Evolutionary conservation across 192 early-diverging fungal genomes (phyloP).

Genomic region (Backusella macrospora): DNA sequence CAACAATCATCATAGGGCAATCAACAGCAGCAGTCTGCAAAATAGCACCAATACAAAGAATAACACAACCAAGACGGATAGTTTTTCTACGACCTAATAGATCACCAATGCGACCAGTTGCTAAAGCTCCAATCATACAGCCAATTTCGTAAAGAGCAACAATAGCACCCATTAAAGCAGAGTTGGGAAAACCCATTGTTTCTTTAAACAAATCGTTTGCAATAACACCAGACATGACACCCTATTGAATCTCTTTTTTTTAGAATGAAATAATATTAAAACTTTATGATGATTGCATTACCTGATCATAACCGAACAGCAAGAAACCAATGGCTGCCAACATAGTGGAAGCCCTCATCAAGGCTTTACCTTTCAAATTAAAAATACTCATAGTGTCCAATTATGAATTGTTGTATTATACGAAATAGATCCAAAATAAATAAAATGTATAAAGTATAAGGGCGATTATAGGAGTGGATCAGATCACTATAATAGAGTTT

Average conservation of each 20-base stretch:
- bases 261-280: not conserved
- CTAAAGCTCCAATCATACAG: slow-evolving; percentile 33
- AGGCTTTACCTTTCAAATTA: slow-evolving; percentile 40
- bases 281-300: not conserved
- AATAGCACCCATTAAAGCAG: slow-evolving; percentile 54
- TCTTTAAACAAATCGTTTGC: slow-evolving; percentile 22
- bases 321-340: slow-evolving; percentile 31
- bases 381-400: not conserved
- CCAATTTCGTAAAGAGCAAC: slow-evolving; percentile 41
- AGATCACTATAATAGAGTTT: slow-evolving; percentile 14
- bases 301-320: slow-evolving; percentile 39
- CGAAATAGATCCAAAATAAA: slow-evolving; percentile 9
- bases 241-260: slow-evolving; percentile 2
- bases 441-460: not conserved
- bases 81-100: slow-evolving; percentile 48
- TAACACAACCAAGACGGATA: slow-evolving; percentile 50
- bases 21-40: slow-evolving; percentile 53
- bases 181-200: slow-evolving; percentile 13
- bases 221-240: slow-evolving; percentile 34
- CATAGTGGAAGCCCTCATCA: slow-evolving; percentile 58
- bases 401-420: not conserved
- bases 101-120: slow-evolving; percentile 57
- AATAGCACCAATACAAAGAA: slow-evolving; percentile 54
- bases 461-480: not conserved
- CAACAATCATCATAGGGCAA: slow-evolving; percentile 50